phyloP scores from a whole-genome alignment of 2,329 filamentous ascomycete species.

The Gnomoniopsis sp. region DNA sequence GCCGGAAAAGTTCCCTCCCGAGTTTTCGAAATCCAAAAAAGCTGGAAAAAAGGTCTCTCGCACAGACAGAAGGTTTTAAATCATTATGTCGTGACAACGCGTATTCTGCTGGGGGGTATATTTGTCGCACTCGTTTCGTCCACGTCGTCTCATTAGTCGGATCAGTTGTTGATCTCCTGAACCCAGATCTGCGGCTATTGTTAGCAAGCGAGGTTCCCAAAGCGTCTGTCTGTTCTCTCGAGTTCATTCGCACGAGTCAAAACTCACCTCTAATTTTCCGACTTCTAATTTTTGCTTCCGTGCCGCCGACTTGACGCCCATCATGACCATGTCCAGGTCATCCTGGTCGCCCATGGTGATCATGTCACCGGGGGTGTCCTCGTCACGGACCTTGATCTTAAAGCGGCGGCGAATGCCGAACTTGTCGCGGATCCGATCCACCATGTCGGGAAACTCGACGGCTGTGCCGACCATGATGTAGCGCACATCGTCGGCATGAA shows the following conservation, averaged over 20 bases:
- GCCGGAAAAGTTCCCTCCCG: background rate
- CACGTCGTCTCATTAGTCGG: constrained; percentile 1
- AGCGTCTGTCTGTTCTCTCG: background rate
- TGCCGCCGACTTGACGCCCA: constrained; percentile 63
- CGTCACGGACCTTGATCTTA: constrained; percentile 85
- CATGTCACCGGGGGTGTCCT: constrained; percentile 79
- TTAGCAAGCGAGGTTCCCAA: constrained; percentile 20
- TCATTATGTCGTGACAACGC: constrained; percentile 17
- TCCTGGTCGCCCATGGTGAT: constrained; percentile 97
- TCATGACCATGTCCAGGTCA: constrained; percentile 85
- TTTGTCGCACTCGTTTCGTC: constrained; percentile 4
- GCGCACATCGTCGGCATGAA: constrained; percentile 84
- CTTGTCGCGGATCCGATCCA: constrained; percentile 78
- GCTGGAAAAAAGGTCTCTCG: background rate
- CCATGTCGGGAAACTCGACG: constrained; percentile 73
- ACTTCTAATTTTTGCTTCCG: constrained; percentile 74
- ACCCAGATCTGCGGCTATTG: constrained; percentile 29
- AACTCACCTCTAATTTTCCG: constrained; percentile 90
- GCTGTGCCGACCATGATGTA: constrained; percentile 82
- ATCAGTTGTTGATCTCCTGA: constrained; percentile 25
- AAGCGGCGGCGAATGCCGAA: constrained; percentile 75
- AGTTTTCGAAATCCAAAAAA: background rate
- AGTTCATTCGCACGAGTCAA: background rate
- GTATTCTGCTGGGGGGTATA: constrained; percentile 17
- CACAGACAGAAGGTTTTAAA: constrained; percentile 4